Evolutionary conservation across 148 eudicot species (phyloP), one percentile per base, ranked within the genome.

Genomic region (Polygonum maritimum): DNA sequence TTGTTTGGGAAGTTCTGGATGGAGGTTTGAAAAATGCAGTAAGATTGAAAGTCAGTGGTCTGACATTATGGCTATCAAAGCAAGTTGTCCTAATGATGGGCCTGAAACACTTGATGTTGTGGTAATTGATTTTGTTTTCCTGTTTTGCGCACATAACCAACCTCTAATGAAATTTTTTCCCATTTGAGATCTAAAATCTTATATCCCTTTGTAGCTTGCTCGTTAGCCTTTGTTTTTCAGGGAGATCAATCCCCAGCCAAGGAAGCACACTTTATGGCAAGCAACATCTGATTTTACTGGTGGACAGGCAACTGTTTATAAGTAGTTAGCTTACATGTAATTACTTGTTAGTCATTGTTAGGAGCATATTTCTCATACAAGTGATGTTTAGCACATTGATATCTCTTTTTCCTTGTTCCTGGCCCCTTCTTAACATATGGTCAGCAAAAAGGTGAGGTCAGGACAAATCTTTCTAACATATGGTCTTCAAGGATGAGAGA

Each of bases 191-290:
- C 31, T 55, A 38, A 38, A 45, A 36, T 72, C 36, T 9, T 16
- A 44, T 75, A 52, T 35, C 41, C 12, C 22, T 75, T 4, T 75
- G 54, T 90, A 94, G 98, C 83, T 94, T 71, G 77, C 83, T 52
- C 87, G 91, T 47, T 91, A 82, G 60, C 98, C 98, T 54, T 85
- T 84, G 26, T 94, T 92, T 87, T 94, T 85, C 73, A 87, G 87
- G 76, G 98, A 92, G 90, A 90, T 85, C 47, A 84, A 94, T 84
- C 98, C 98, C 36, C 97, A 89, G 81, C 98, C 98, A 65, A 89
- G 96, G 79, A 94, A 92, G 74, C 97, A 92, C 76, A 92, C 98
- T 19, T 63, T 90, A 48, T 94, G 98, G 98, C 90, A 90, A 75
- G 88, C 91, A 71, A 79, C 88, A 70, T 69, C 90, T 71, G 98